Base-by-base conservation (phyloP, 805 yeast genomes). In the Dipodascus albidus region DNA sequence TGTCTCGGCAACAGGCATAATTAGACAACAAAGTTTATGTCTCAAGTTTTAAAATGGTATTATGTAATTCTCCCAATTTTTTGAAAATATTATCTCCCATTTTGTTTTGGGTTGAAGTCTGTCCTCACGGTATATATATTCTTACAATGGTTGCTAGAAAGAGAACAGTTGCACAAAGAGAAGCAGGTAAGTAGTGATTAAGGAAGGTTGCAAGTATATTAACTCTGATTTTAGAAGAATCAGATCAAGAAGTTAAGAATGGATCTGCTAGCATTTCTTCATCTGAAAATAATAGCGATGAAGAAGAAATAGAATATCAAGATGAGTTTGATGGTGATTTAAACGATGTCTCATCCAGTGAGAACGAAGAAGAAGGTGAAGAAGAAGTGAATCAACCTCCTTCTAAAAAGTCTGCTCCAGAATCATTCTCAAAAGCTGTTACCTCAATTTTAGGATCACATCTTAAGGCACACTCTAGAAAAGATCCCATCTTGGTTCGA, bases 401-500 rank as follows among this genome's bases (percentile, higher is more conserved):
- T 47, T 31, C 75, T 77, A 62, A 78, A 82, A 57, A 74, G 62
- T 77, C 77, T 62, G 91, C 89, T n/a, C 76, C 87, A 0, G 82
- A 74, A 48, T 75, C 81, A 1, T 91, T 93, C 64, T 87, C 96
- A 19, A 75, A 70, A 53, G 98, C 98, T 0, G 80, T 93, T 63
- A 80, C 73, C 59, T 93, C 96, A 15, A 85, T 91, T 61, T 70
- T 91, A 51, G 85, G 85, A 3, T 87, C 98, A 1, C 83, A 81
- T 62, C 74, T 91, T 59, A 93, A 93, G 66, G 95, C 96, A 0
- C 85, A 91, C 62, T 88, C 85, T 63, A 76, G 97, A 64, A 78
- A 78, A 48, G 96, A 90, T 66, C 99, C 99, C 2, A 87, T 91
- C 53, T 75, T 91, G 70, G 90, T 91, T 4, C 81, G 98, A 69